Base-by-base conservation (phyloP, 441 rosid genomes). In the Croton setiger region DNA sequence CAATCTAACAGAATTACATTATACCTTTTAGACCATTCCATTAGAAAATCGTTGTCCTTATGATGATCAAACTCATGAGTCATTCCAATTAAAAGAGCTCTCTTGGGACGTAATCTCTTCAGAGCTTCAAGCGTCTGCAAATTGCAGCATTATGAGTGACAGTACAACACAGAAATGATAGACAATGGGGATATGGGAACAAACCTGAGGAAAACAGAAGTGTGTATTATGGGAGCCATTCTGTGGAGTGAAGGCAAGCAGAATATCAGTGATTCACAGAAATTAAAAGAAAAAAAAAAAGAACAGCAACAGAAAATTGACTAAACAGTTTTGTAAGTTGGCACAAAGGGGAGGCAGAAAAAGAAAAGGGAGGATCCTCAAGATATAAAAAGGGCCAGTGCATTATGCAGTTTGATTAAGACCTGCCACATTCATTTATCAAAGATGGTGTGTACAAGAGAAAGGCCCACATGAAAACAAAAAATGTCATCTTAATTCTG, bases 1-100 rank as follows among this genome's bases (percentile, higher is more conserved):
- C 36, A 37, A 37, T 5, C 7, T 8, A 43, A n/a, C 33, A 18
- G 36, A 20, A 58, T 35, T 52, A n/a, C 47, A 27, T 80, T n/a
- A n/a, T n/a, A 94, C 97, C 97, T 87, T 72, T 72, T 66, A 58
- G 97, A 92, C 99, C 99, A 92, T 77, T 92, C 91, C 43, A 41
- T 66, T 49, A 94, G 87, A 74, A 80, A 87, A 62, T 83, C 88
- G 49, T 90, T 92, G 85, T 87, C 97, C 82, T 78, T 83, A 66
- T 82, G 67, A 78, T 94, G 96, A 78, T 94, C 98, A 70, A 92
- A 90, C 69, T 88, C 89, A 70, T 94, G 99, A 49, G 92, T 88
- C 99, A 92, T 86, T 72, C 99, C 98, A 14, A 87, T 77, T 64
- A 94, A 72, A 60, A 92, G 87, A 77, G 96, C 97, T 68, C 68